phyloP scores from a whole-genome alignment of 352 stramenopile species.

The Pythium oligandrum region DNA sequence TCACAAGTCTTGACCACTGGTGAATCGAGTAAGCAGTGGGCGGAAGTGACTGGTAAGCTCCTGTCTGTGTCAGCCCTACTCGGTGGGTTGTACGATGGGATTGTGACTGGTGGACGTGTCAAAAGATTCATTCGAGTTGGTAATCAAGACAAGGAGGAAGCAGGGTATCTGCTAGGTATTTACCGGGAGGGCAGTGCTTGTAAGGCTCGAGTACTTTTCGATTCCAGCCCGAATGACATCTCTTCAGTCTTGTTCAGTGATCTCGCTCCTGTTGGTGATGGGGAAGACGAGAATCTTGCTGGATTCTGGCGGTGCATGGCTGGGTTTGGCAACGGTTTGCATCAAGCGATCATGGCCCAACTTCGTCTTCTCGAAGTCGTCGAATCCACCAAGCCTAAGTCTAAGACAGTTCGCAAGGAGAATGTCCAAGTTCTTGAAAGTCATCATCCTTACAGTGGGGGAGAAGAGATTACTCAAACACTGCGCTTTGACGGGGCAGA shows the following conservation, averaged over 20 bases:
- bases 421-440: conserved; percentile 75
- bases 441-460: conserved; percentile 59
- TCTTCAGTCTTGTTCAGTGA: conserved; percentile 51
- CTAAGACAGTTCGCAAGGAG: conserved; percentile 54
- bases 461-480: conserved; percentile 56
- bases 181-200: conserved; percentile 30
- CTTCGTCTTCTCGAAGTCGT: neutral
- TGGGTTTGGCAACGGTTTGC: conserved; percentile 3
- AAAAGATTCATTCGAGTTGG: conserved; percentile 71
- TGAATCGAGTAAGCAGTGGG: too few species aligned
- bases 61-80: conserved; percentile 50
- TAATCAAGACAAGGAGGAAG: conserved; percentile 66
- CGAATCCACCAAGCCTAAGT: conserved; percentile 21
- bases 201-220: conserved; percentile 58
- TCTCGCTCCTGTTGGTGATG: conserved; percentile 38
- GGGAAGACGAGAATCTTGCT: conserved; percentile 35
- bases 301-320: conserved; percentile 26
- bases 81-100: conserved; percentile 46
- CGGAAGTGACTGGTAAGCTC: neutral
- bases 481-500: conserved; percentile 59
- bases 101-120: conserved; percentile 50
- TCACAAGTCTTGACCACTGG: too few species aligned
- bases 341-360: neutral
- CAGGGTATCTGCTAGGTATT: conserved; percentile 55
- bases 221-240: conserved; percentile 43